A percentile compares a stretch with the other conserved stretches of the same genome.
Conservation (phyloP, 2,329 filamentous ascomycete species). For the Aplosporella prunicola region DNA sequence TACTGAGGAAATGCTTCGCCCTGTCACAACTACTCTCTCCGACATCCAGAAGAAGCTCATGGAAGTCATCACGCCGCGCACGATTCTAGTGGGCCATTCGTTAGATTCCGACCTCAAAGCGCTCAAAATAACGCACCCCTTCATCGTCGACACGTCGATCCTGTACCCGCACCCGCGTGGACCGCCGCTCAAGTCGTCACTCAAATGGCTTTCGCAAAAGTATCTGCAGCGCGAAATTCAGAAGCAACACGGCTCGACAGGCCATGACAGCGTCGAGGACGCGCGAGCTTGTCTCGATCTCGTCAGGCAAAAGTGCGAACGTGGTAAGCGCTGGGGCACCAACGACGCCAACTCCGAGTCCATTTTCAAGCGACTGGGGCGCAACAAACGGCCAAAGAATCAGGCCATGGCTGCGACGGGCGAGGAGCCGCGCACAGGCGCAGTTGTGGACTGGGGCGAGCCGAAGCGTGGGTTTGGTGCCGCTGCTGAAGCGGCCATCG, state of each 20-base stretch:
- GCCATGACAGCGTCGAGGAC: slow-evolving; percentile 90
- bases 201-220: slow-evolving; percentile 83
- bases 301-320: slow-evolving; percentile 91
- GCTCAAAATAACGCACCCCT: slow-evolving; percentile 78
- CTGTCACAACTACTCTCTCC: slow-evolving; percentile 69
- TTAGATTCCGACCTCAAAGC: slow-evolving; percentile 77
- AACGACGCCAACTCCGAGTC: slow-evolving; percentile 73
- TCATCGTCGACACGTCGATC: slow-evolving; percentile 84
- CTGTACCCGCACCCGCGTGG: slow-evolving; percentile 86
- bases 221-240: slow-evolving; percentile 84
- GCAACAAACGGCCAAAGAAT: slow-evolving; percentile 42
- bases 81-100: slow-evolving; percentile 72
- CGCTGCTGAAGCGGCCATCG: slow-evolving; percentile 46
- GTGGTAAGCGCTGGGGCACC: slow-evolving; percentile 76
- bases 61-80: slow-evolving; percentile 58
- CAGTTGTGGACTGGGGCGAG: slow-evolving; percentile 84
- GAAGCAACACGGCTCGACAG: slow-evolving; percentile 57
- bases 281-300: slow-evolving; percentile 85
- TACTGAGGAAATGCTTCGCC: slow-evolving; percentile 71
- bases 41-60: slow-evolving; percentile 78
- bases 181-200: slow-evolving; percentile 76
- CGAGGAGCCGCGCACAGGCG: slow-evolving; percentile 53
- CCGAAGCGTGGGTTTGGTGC: slow-evolving; percentile 53
- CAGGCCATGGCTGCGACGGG: slow-evolving; percentile 16
- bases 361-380: slow-evolving; percentile 70